A percentile compares a stretch with the other conserved stretches of the same genome.
phyloP scores from a whole-genome alignment of 108 stramenopile genomes.

The Craspedostauros australis region DNA sequence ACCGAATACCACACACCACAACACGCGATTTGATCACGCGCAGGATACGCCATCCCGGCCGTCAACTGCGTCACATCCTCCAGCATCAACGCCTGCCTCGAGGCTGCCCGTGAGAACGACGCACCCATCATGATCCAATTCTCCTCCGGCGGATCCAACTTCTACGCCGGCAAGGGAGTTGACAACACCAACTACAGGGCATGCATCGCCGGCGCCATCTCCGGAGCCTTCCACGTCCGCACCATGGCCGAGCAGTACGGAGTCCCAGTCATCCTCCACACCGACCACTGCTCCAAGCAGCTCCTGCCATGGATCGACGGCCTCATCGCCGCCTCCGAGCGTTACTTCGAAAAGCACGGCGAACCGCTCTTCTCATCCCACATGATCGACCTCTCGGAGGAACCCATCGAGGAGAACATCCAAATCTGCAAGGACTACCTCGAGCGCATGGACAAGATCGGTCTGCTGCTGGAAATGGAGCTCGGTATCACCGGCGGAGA shows the following conservation, averaged over 20 bases:
- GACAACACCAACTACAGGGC: constrained; percentile 78
- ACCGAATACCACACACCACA: too few relatives aligned
- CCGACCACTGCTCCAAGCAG: constrained; percentile 89
- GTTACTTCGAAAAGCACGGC: constrained; percentile 70
- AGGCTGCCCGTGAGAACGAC: constrained; percentile 84
- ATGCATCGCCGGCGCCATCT: constrained; percentile 84
- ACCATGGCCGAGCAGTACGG: constrained; percentile 92
- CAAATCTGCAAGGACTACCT: constrained; percentile 83
- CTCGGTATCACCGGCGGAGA: constrained; percentile 95
- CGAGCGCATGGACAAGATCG: constrained; percentile 69
- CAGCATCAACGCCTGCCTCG: constrained; percentile 86
- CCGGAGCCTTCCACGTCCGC: constrained; percentile 90
- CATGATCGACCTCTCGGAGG: constrained; percentile 95
- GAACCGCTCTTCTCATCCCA: constrained; percentile 92
- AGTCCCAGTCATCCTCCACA: constrained; percentile 93
- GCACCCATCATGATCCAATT: constrained; percentile 92
- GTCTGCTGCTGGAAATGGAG: constrained; percentile 90
- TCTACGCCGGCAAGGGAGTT: constrained; percentile 88
- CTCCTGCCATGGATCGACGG: constrained; percentile 93
- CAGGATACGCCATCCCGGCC: constrained; percentile 89
- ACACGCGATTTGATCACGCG: background rate
- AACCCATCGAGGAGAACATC: constrained; percentile 90
- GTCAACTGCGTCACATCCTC: constrained; percentile 90
- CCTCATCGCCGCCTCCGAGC: constrained; percentile 71
- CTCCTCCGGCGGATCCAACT: constrained; percentile 82